phyloP scores from a whole-genome alignment of 2,329 filamentous ascomycete species.

The Aciculosporium take region DNA sequence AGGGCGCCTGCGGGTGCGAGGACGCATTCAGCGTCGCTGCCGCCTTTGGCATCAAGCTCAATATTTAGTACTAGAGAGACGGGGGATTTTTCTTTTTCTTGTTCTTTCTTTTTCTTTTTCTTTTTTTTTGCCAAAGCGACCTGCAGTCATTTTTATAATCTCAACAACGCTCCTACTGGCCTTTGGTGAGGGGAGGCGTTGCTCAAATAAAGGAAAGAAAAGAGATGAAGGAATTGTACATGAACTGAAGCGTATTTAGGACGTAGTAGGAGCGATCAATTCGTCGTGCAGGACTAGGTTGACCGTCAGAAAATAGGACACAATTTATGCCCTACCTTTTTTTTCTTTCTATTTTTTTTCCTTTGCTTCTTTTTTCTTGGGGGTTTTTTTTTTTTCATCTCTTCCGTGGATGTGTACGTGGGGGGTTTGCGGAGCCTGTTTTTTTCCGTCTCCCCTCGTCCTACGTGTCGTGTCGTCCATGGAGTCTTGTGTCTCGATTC shows the following conservation, averaged over 20 bases:
- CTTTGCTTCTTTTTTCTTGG: not conserved
- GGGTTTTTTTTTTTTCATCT: too few relatives aligned
- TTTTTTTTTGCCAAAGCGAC: not conserved
- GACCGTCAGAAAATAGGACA: not conserved
- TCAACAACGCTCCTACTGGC: not conserved
- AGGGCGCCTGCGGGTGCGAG: constrained; percentile 59
- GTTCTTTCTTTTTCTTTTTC: not conserved
- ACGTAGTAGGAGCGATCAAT: constrained; percentile 7
- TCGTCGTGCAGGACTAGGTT: constrained; percentile 8
- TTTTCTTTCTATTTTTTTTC: not conserved
- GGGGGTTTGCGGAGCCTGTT: too few relatives aligned
- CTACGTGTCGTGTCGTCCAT: too few relatives aligned
- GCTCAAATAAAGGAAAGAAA: too few relatives aligned
- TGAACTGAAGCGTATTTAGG: constrained; percentile 10
- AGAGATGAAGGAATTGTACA: constrained; percentile 15
- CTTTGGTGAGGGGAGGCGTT: not conserved
- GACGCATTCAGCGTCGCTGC: constrained; percentile 55
- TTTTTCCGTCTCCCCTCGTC: too few relatives aligned
- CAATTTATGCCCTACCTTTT: not conserved
- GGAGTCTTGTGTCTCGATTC: too few relatives aligned
- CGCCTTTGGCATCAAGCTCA: constrained; percentile 4
- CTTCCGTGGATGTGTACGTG: too few relatives aligned
- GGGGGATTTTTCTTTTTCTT: too few relatives aligned
- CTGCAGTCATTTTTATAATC: too few relatives aligned
- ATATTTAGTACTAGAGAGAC: too few relatives aligned